Conservation (phyloP, 768 basidiomycete species). For the Suillus brevipes region DNA sequence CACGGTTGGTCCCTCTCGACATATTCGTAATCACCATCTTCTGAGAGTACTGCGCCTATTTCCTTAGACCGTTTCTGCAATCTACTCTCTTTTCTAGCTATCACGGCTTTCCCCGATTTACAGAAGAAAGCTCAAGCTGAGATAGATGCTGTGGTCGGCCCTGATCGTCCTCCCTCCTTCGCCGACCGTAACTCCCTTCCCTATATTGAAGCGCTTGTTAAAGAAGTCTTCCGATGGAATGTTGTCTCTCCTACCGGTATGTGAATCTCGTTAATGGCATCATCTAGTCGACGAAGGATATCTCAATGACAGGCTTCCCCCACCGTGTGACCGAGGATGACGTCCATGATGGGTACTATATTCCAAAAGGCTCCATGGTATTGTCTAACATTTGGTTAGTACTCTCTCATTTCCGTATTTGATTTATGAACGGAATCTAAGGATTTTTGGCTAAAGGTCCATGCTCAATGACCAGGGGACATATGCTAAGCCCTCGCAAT, state of each 20-base stretch:
- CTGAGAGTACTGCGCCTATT: background rate
- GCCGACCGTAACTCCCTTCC: background rate
- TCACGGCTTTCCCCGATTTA: background rate
- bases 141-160: background rate
- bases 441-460: conserved; percentile 16
- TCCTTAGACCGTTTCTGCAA: background rate
- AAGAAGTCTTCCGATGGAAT: background rate
- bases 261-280: background rate
- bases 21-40: background rate
- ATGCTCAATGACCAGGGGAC: conserved; percentile 35
- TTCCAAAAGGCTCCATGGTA: background rate
- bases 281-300: background rate
- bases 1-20: background rate
- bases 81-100: background rate
- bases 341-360: background rate
- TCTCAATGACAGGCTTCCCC: background rate
- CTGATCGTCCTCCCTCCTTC: background rate
- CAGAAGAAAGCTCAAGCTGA: conserved; percentile 1
- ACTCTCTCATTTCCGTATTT: background rate
- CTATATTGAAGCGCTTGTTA: background rate
- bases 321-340: background rate
- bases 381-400: background rate
- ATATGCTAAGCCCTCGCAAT: conserved; percentile 54
- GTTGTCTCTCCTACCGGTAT: background rate
- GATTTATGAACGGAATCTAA: background rate